A percentile compares a stretch with the other conserved stretches of the same genome.
These are phyloP conservation scores for Phytophthora pini DNA, from an alignment of 352 stramenopile genomes.

Conservation along the genomic window DNA sequence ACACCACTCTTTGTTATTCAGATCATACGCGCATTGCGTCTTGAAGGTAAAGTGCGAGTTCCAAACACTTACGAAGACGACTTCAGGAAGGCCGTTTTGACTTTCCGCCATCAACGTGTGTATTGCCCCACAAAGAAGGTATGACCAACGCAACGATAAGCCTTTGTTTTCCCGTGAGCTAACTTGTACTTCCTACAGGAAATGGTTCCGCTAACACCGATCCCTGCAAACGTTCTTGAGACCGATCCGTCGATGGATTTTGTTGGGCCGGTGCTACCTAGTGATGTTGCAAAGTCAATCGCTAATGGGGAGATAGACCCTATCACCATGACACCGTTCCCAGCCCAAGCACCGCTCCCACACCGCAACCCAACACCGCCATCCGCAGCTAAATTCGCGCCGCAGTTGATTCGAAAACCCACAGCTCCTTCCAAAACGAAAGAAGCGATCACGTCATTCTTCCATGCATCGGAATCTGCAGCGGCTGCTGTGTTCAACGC, in stretches of 20 bases:
- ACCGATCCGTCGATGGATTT: conserved; percentile 60
- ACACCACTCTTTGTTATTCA: conserved; percentile 22
- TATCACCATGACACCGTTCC: conserved; percentile 63
- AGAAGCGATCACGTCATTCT: conserved; percentile 29
- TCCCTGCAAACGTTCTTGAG: conserved; percentile 38
- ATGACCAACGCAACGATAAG: not conserved
- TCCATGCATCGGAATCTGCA: conserved; percentile 28
- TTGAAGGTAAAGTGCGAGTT: conserved; percentile 71
- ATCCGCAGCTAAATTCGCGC: not conserved
- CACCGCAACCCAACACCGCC: conserved; percentile 6
- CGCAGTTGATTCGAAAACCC: not conserved
- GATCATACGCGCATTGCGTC: conserved; percentile 63
- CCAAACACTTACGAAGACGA: conserved; percentile 65
- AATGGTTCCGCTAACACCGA: conserved; percentile 70
- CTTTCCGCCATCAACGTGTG: conserved; percentile 76
- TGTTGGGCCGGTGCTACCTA: conserved; percentile 58
- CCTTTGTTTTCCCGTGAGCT: not conserved
- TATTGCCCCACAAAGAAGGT: conserved; percentile 69
- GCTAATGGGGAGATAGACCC: conserved; percentile 80
- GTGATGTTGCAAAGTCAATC: conserved; percentile 56
- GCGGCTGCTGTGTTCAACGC: conserved; percentile 25
- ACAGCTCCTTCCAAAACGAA: conserved; percentile 10
- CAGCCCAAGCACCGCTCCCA: conserved; percentile 3
- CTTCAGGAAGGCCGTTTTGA: conserved; percentile 65
- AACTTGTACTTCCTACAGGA: conserved; percentile 36